Conservation (phyloP, 306 rosid genomes). For the Lupinus albus region DNA sequence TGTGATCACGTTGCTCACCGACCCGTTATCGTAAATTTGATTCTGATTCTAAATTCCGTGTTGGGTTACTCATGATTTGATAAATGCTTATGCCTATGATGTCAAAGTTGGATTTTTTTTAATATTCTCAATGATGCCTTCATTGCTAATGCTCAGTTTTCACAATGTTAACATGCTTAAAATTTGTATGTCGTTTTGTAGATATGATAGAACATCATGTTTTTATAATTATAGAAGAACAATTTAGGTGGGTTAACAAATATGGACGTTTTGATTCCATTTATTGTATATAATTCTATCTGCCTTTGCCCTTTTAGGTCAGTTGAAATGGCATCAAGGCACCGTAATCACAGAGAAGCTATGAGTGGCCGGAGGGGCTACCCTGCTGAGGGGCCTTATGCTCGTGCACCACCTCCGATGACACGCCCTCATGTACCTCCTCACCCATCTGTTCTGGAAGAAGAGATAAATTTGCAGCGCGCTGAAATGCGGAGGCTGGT, state of each 20-base stretch:
- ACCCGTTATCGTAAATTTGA: not conserved
- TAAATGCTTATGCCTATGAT: not conserved
- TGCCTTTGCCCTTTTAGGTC: constrained; percentile 43
- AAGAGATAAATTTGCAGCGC: constrained; percentile 72
- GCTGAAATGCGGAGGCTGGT: constrained; percentile 65
- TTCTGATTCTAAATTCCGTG: not conserved
- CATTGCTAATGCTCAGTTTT: constrained; percentile 17
- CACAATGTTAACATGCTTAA: not conserved
- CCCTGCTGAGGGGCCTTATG: constrained; percentile 63
- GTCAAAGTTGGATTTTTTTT: constrained; percentile 8
- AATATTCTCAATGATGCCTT: not conserved
- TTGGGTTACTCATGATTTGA: not conserved
- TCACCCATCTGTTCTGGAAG: constrained; percentile 81
- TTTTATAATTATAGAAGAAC: too few species aligned
- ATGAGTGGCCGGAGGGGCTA: constrained; percentile 64
- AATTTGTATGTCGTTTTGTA: not conserved
- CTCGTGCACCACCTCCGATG: constrained; percentile 57
- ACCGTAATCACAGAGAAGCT: constrained; percentile 59
- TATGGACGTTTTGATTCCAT: too few species aligned
- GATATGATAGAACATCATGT: too few species aligned
- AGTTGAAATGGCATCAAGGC: constrained; percentile 66
- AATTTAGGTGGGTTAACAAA: too few species aligned
- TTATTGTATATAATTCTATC: too few species aligned
- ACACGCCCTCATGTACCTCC: constrained; percentile 59
- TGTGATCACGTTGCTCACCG: not conserved